phyloP scores from a whole-genome alignment of 371 early-diverging fungal species.

The Mucor saturninus region DNA sequence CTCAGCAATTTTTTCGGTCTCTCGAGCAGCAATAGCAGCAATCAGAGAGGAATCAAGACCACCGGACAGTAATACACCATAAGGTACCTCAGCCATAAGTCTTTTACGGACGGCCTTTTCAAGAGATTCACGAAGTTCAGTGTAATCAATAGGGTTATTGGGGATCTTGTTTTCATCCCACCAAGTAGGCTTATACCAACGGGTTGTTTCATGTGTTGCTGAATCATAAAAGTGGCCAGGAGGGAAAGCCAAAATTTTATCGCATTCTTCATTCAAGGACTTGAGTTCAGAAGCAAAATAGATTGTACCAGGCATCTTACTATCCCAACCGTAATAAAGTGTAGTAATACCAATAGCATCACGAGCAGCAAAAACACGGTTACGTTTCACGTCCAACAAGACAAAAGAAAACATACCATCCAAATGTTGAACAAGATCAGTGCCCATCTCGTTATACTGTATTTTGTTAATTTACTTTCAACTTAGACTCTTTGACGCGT shows the following conservation, averaged over 20 bases:
- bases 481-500: neutral
- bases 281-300: constrained; percentile 95
- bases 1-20: constrained; percentile 8
- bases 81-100: constrained; percentile 96
- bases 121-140: constrained; percentile 64
- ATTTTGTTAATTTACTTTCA: too few relatives aligned
- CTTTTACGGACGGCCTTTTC: constrained; percentile 90
- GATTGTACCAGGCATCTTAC: constrained; percentile 80
- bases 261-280: constrained; percentile 91
- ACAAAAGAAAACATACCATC: constrained; percentile 97
- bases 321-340: constrained; percentile 90
- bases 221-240: constrained; percentile 92
- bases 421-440: constrained; percentile 76
- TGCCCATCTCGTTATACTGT: constrained; percentile 87
- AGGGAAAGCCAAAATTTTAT: constrained; percentile 92
- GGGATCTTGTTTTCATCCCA: constrained; percentile 70
- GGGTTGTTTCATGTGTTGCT: constrained; percentile 71
- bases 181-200: constrained; percentile 93
- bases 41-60: constrained; percentile 95
- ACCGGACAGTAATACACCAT: constrained; percentile 93
- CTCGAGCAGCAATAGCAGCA: constrained; percentile 79
- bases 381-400: constrained; percentile 82
- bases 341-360: constrained; percentile 98
- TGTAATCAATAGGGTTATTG: constrained; percentile 58
- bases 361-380: constrained; percentile 88